A percentile compares a stretch with the other conserved stretches of the same genome.
These are phyloP conservation scores for Ganoderma meredithae DNA, from an alignment of 1,284 basidiomycete species.

Conservation along the genomic window DNA sequence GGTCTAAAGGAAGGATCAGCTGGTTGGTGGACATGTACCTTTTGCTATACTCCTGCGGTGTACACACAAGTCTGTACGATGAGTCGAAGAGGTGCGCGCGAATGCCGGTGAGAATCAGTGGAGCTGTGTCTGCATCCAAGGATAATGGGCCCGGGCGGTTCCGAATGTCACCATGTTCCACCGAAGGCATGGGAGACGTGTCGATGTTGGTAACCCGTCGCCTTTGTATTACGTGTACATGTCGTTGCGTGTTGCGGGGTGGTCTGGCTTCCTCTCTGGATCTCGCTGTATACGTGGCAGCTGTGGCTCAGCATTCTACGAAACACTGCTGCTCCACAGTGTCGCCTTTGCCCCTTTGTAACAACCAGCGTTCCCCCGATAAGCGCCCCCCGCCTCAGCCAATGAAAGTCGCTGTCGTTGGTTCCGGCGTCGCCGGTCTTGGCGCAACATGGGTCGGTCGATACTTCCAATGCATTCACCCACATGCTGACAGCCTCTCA, in stretches of 20 bases:
- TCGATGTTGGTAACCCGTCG: conserved; percentile 5
- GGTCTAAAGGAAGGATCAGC: neutral
- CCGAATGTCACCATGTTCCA: neutral
- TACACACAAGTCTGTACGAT: neutral
- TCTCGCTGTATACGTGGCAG: neutral
- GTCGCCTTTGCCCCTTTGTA: neutral
- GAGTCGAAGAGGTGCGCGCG: neutral
- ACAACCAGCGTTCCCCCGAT: neutral
- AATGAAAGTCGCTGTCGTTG: conserved; percentile 82
- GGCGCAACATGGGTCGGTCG: conserved; percentile 74
- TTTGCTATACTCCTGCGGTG: neutral
- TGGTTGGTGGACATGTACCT: neutral
- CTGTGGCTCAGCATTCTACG: neutral
- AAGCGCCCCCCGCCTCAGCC: conserved; percentile 2
- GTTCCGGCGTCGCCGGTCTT: conserved; percentile 81
- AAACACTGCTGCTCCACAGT: neutral
- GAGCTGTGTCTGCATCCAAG: neutral
- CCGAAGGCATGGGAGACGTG: neutral
- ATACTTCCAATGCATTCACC: neutral
- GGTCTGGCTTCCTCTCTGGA: neutral
- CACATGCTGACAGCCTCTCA: neutral
- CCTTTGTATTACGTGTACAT: neutral
- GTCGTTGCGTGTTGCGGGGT: neutral
- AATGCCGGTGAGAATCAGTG: neutral
- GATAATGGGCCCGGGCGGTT: neutral